Conservation (phyloP, 192 early-diverging fungal genomes). For the Gonapodya sp. region DNA sequence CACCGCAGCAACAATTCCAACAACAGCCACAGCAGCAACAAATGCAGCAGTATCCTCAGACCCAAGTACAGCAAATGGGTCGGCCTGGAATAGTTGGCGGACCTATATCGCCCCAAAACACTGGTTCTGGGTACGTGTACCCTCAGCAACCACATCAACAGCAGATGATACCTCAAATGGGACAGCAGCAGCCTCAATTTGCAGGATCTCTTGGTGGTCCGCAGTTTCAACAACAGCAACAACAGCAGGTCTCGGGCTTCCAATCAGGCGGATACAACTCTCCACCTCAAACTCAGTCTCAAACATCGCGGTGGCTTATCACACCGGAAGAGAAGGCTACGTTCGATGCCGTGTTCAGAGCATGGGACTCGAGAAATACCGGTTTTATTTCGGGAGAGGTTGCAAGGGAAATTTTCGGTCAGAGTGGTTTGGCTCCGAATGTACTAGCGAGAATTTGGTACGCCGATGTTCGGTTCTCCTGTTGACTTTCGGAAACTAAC, state of each 20-base stretch:
- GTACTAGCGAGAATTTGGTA: conserved; percentile 72
- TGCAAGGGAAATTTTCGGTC: conserved; percentile 61
- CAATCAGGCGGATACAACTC: neutral
- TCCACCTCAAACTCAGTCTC: neutral
- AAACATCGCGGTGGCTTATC: neutral
- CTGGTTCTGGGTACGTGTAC: neutral
- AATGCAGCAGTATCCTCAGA: neutral
- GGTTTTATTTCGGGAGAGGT: conserved; percentile 65
- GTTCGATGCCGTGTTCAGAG: conserved; percentile 55
- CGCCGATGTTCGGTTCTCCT: no score
- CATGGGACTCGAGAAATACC: conserved; percentile 55
- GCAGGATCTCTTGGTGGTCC: neutral
- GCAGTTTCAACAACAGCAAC: neutral
- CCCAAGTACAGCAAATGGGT: neutral
- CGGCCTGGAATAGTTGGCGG: neutral
- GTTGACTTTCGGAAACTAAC: no score
- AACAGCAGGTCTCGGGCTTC: neutral
- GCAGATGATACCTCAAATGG: no score
- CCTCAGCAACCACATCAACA: neutral
- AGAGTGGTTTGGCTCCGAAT: conserved; percentile 56
- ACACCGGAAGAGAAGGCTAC: neutral
- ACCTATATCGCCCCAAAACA: neutral
- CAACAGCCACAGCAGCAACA: neutral
- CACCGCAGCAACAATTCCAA: neutral
- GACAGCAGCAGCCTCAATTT: neutral